phyloP scores from a whole-genome alignment of 129 eudicot species.

The Flaveria sonorensis region DNA sequence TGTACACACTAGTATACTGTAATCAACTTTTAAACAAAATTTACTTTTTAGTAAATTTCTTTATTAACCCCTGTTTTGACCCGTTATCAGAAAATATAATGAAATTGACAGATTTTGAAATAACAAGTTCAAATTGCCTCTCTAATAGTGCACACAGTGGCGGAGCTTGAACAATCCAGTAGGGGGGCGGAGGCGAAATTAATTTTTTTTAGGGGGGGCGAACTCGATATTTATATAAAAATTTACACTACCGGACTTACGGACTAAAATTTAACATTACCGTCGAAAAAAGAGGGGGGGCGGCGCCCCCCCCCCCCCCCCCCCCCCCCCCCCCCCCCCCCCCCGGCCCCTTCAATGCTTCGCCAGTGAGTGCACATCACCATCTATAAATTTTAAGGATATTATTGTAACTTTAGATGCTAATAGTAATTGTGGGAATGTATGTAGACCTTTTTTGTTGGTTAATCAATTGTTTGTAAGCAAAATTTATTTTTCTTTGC shows the following conservation, averaged over 20 bases:
- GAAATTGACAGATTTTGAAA: background rate
- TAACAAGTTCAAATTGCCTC: background rate
- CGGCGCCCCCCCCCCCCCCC: too few relatives aligned
- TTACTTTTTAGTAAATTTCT: background rate
- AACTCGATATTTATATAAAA: too few relatives aligned
- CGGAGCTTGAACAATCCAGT: too few relatives aligned
- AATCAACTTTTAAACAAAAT: background rate
- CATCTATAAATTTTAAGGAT: background rate
- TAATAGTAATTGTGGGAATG: background rate
- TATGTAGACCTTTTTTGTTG: background rate
- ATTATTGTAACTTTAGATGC: background rate
- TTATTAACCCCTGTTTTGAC: background rate
- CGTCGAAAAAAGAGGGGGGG: too few relatives aligned
- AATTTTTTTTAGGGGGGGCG: too few relatives aligned
- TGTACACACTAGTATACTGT: background rate
- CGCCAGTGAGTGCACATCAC: background rate
- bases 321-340: too few relatives aligned
- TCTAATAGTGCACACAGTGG: background rate
- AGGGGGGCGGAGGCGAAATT: too few relatives aligned
- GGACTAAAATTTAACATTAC: too few relatives aligned
- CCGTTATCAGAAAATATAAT: background rate
- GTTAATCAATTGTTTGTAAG: background rate
- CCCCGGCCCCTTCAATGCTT: too few relatives aligned
- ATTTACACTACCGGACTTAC: too few relatives aligned
- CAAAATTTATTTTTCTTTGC: slow-evolving; percentile 29